Evolutionary conservation across 768 basidiomycete species (phyloP).

Genomic region (Rubroboletus satanas): DNA sequence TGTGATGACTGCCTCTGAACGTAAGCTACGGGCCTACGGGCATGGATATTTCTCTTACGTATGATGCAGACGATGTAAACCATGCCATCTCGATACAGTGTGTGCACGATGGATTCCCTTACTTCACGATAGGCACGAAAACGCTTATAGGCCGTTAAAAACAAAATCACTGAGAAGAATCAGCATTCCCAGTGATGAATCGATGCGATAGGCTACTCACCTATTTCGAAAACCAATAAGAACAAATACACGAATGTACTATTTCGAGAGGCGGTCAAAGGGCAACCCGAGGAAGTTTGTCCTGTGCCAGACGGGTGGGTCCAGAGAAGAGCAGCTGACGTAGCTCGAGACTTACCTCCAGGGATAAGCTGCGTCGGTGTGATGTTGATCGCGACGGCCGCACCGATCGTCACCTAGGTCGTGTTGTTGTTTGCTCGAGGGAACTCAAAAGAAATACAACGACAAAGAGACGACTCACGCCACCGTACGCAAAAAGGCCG

Average conservation of each 20-base stretch:
- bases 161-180: conserved; percentile 4
- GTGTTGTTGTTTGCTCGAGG: neutral
- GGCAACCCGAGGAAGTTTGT: neutral
- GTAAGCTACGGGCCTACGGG: neutral
- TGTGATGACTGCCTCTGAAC: conserved; percentile 9
- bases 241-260: conserved; percentile 4
- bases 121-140: conserved; percentile 4
- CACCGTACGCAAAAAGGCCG: conserved; percentile 9
- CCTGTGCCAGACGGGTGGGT: neutral
- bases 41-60: neutral
- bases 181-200: neutral
- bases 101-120: neutral
- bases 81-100: conserved; percentile 15
- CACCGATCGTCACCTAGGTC: conserved; percentile 6
- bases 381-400: neutral
- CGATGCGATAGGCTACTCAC: neutral
- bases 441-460: neutral
- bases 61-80: conserved; percentile 18
- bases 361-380: conserved; percentile 4
- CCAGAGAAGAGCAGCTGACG: no score
- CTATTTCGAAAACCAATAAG: conserved; percentile 9
- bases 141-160: conserved; percentile 3
- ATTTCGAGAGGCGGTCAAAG: neutral
- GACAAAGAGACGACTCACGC: conserved; percentile 1
- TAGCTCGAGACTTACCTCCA: neutral